These are phyloP conservation scores for Epichloe glyceriae DNA, from an alignment of 2,329 filamentous ascomycete species.

Conservation along the genomic window DNA sequence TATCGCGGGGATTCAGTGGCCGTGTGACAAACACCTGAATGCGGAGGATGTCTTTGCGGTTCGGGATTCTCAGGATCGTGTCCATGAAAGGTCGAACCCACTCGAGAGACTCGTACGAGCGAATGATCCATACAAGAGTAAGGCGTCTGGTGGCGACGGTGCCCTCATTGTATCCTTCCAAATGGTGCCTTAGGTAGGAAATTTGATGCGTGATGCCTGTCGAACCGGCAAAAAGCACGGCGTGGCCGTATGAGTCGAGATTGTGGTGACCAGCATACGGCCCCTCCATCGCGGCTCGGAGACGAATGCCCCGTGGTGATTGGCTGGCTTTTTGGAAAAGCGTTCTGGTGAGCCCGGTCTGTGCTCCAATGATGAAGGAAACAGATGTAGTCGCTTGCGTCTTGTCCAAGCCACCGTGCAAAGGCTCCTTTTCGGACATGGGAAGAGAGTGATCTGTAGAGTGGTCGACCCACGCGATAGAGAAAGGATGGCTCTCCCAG, in stretches of 20 bases:
- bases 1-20: conserved; percentile 71
- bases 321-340: conserved; percentile 58
- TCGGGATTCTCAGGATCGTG: conserved; percentile 60
- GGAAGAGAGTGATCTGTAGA: conserved; percentile 27
- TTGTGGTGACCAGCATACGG: conserved; percentile 77
- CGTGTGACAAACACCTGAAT: conserved; percentile 86
- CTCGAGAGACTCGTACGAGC: conserved; percentile 76
- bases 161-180: conserved; percentile 53
- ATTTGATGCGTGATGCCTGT: conserved; percentile 94
- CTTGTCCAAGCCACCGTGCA: conserved; percentile 26
- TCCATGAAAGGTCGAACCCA: conserved; percentile 87
- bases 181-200: conserved; percentile 68
- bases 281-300: conserved; percentile 72
- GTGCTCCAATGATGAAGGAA: conserved; percentile 75
- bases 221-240: conserved; percentile 80
- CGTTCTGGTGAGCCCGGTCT: conserved; percentile 76
- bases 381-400: conserved; percentile 39
- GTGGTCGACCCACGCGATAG: conserved; percentile 60
- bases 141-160: conserved; percentile 71
- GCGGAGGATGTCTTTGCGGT: conserved; percentile 67
- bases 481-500: conserved; percentile 70
- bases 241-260: conserved; percentile 84
- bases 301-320: conserved; percentile 40
- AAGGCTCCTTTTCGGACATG: conserved; percentile 27
- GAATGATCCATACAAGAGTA: conserved; percentile 84